Evolutionary conservation across 257 asterid species (phyloP), one percentile per base, ranked within the genome.

Genomic region (Solanum pinnatisectum): DNA sequence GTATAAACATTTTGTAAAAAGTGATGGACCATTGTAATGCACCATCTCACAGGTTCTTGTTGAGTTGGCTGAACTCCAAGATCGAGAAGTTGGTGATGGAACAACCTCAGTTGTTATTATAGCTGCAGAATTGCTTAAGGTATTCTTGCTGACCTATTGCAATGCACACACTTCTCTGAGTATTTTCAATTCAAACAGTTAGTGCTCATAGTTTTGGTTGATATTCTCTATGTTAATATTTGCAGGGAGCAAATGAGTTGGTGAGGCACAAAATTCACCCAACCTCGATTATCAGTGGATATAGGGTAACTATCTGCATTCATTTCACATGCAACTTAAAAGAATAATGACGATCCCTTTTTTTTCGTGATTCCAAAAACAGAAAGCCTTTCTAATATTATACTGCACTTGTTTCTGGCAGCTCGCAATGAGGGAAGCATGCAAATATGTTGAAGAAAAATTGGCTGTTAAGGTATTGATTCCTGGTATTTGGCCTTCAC

Each of bases 391-490:
- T 32, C 77, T 72, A 60, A 59, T 89, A 40, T 42, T 88, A 36
- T 70, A 56, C 67, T 86, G 85, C 86, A 67, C 52, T 59, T 59
- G 88, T 87, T 88, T 84, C 63, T 91, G 37, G 52, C 98, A 97
- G 98, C 99, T 97, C 88, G 98, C 98, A 65, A 96, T 96, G 99
- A 95, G 98, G 93, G 99, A 97, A 92, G 99, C 99, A 74, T 96
- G 98, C 94, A 96, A 97, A 76, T 97, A 97, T 87, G 97, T 96
- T n/a, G 98, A 96, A 88, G 98, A 97, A 42, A 97, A 95, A 88
- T 87, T 96, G 91, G 98, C 98, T 76, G 91, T 94, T 82, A 96
- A 96, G 99, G 99, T 97, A 92, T 83, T 59, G 63, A 30, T 52
- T 36, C 36, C 25, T 60, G 86, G 33, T 49, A 39, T 30, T 33